Evolutionary conservation across 2,329 filamentous ascomycete genomes (phyloP).

Genomic region (Aspergillus fijiensis): DNA sequence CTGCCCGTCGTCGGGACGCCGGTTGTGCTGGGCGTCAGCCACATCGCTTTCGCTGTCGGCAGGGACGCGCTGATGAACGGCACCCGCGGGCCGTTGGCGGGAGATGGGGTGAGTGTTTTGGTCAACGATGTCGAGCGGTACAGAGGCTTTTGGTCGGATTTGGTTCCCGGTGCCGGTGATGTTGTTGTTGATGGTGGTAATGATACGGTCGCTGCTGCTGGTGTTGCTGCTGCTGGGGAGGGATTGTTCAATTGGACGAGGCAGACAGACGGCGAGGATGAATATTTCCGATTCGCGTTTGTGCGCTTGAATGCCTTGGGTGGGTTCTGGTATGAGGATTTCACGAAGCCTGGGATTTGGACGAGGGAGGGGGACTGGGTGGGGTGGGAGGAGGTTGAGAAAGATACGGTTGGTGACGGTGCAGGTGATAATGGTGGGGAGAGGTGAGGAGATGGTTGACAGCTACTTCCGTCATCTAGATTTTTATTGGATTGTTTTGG

Average conservation of each 20-base stretch:
- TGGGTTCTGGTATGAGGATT: slow-evolving; percentile 43
- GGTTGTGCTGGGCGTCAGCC: slow-evolving; percentile 20
- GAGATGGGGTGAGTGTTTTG: slow-evolving; percentile 58
- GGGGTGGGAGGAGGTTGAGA: not conserved
- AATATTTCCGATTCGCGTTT: slow-evolving; percentile 48
- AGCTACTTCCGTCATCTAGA: no score
- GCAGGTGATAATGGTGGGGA: not conserved
- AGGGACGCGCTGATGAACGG: slow-evolving; percentile 21
- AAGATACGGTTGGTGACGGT: not conserved
- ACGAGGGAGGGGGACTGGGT: slow-evolving; percentile 27
- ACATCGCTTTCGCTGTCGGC: slow-evolving; percentile 33
- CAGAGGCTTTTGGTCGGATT: slow-evolving; percentile 50
- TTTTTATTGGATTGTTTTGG: no score
- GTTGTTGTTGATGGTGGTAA: no score
- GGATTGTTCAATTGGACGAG: slow-evolving; percentile 38
- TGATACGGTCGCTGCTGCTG: no score
- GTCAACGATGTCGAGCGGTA: slow-evolving; percentile 64
- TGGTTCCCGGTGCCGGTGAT: not conserved
- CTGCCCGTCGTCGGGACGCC: slow-evolving; percentile 31
- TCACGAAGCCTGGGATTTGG: slow-evolving; percentile 37
- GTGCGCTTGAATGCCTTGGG: slow-evolving; percentile 38
- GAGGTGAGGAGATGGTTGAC: no score
- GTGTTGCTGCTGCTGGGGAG: slow-evolving; percentile 22
- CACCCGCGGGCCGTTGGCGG: slow-evolving; percentile 27
- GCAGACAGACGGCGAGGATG: slow-evolving; percentile 28